phyloP scores from a whole-genome alignment of 2,329 filamentous ascomycete species.

The Beauveria australis region DNA sequence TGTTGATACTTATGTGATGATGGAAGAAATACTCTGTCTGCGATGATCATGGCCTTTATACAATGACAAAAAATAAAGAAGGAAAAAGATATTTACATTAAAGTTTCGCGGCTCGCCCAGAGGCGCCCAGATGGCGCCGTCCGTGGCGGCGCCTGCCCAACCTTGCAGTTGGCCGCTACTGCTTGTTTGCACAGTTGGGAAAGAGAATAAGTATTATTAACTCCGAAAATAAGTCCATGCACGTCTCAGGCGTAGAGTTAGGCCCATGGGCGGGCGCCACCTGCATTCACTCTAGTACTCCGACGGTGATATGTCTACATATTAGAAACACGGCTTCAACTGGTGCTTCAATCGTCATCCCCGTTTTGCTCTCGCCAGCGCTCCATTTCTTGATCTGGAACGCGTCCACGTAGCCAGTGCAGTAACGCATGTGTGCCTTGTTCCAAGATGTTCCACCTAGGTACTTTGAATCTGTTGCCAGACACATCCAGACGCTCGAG shows the following conservation, averaged over 20 bases:
- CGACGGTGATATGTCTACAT: neutral
- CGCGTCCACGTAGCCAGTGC: constrained; percentile 69
- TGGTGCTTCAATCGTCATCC: constrained; percentile 20
- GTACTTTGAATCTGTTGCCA: constrained; percentile 83
- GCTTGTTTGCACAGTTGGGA: neutral
- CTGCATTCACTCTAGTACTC: neutral
- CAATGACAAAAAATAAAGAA: neutral
- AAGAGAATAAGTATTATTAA: neutral
- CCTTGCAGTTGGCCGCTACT: neutral
- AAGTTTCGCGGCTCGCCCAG: neutral
- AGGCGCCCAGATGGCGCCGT: no score
- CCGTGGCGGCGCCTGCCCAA: neutral
- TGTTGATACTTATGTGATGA: neutral
- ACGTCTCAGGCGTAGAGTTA: neutral
- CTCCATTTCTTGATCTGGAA: constrained; percentile 54
- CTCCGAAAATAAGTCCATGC: neutral
- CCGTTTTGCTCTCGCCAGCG: constrained; percentile 43
- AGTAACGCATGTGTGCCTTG: constrained; percentile 81
- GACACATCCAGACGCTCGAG: constrained; percentile 64
- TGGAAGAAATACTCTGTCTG: neutral
- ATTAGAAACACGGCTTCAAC: neutral
- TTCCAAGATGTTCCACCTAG: constrained; percentile 73
- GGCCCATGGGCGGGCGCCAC: neutral
- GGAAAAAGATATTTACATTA: neutral
- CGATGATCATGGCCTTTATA: neutral